Percentiles rank a stretch among this genome's conserved stretches.
Conservation (phyloP, 179 eudicot species). For the Amaranthus tricolor region DNA sequence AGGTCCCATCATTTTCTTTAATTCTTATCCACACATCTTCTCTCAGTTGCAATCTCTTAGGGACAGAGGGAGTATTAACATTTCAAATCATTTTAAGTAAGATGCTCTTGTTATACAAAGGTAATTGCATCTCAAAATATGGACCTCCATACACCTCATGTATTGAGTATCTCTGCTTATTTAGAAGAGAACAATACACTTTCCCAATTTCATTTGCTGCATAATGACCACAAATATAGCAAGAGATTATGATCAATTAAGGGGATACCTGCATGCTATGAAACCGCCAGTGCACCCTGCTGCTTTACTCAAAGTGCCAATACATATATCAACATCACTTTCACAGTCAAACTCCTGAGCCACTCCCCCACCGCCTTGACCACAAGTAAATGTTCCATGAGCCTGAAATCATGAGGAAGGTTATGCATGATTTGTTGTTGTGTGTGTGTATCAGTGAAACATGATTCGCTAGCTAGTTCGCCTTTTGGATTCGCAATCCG, state of each 20-base stretch:
- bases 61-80: too few relatives aligned
- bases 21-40: too few relatives aligned
- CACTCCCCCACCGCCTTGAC: slow-evolving; percentile 86
- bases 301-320: slow-evolving; percentile 96
- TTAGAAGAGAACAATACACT: not conserved
- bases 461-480: not conserved
- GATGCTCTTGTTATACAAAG: not conserved
- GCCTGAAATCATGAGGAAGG: slow-evolving; percentile 47
- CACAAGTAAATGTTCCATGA: slow-evolving; percentile 94
- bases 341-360: slow-evolving; percentile 80
- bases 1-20: too few relatives aligned
- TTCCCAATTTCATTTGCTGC: not conserved
- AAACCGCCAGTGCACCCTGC: slow-evolving; percentile 97
- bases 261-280: slow-evolving; percentile 86
- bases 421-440: not conserved
- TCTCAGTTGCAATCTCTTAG: too few relatives aligned
- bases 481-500: too few relatives aligned
- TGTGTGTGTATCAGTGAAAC: not conserved
- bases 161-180: not conserved
- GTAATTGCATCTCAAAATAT: not conserved
- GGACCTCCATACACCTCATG: not conserved
- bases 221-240: not conserved
- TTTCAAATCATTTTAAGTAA: not conserved
- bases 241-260: not conserved
- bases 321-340: slow-evolving; percentile 77